Evolutionary conservation across 2,329 filamentous ascomycete species (phyloP).

Genomic region (Dryadomyces sulphureus): DNA sequence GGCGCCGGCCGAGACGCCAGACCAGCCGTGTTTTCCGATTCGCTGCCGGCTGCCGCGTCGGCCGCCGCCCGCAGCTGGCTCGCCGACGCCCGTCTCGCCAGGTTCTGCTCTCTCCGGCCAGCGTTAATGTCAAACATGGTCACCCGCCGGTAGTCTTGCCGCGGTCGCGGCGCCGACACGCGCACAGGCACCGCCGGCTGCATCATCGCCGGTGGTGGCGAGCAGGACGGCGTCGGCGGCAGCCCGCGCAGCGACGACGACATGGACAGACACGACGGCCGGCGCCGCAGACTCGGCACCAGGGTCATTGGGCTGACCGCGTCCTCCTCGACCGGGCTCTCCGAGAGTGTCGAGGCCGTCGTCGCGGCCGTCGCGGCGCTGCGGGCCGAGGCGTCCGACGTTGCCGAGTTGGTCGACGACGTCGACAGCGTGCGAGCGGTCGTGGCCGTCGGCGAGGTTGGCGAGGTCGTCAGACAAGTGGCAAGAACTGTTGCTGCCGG

Average conservation of each 20-base stretch:
- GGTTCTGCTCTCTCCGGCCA: too few species aligned
- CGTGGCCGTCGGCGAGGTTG: background rate
- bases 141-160: background rate
- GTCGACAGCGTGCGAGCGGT: constrained; percentile 13
- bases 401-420: constrained; percentile 11
- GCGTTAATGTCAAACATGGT: background rate
- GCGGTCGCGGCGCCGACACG: background rate
- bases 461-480: constrained; percentile 7
- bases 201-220: background rate
- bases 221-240: background rate
- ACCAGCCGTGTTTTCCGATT: background rate
- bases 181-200: background rate
- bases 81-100: too few species aligned
- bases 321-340: background rate
- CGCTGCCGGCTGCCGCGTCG: constrained; percentile 1
- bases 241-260: background rate
- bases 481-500: background rate
- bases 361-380: background rate
- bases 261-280: background rate
- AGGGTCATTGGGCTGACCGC: background rate
- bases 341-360: background rate
- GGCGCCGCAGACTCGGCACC: background rate
- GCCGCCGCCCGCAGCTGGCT: background rate
- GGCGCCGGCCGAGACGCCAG: background rate
- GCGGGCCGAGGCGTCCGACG: constrained; percentile 4